Conservation (phyloP, 257 asterid genomes). For the Galeopsis tetrahit region DNA sequence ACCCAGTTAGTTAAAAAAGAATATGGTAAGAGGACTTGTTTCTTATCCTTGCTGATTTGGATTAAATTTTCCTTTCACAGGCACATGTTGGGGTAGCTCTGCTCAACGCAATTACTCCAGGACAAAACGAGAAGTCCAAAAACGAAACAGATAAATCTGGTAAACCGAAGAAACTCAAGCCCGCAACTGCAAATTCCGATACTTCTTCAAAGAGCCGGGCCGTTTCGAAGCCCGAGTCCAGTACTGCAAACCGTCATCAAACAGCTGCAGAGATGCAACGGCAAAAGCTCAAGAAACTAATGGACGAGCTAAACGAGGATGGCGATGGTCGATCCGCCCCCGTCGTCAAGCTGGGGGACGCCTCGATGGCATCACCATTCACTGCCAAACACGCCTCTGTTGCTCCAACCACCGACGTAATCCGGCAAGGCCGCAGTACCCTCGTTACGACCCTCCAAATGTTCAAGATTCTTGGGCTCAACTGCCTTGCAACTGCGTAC, state of each 20-base stretch:
- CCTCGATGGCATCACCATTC: constrained; percentile 98
- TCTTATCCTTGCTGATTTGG: constrained; percentile 13
- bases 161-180: constrained; percentile 62
- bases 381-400: constrained; percentile 98
- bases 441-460: constrained; percentile 97
- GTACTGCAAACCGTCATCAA: constrained; percentile 68
- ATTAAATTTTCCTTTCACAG: constrained; percentile 45
- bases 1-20: neutral
- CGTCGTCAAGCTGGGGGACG: constrained; percentile 93
- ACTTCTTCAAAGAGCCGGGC: constrained; percentile 52
- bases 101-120: constrained; percentile 82
- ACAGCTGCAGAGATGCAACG: constrained; percentile 88
- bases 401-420: constrained; percentile 85
- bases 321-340: constrained; percentile 91
- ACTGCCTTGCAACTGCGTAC: constrained; percentile 97
- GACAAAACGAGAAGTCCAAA: constrained; percentile 61
- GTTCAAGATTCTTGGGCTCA: constrained; percentile 98
- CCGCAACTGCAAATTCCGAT: constrained; percentile 54
- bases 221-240: constrained; percentile 52
- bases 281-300: constrained; percentile 81
- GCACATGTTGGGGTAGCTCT: constrained; percentile 97
- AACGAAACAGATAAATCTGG: constrained; percentile 60
- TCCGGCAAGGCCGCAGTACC: constrained; percentile 98
- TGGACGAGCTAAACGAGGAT: constrained; percentile 95
- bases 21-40: neutral